Base-by-base conservation (phyloP, 768 basidiomycete species). In the Suillus alpinus region DNA sequence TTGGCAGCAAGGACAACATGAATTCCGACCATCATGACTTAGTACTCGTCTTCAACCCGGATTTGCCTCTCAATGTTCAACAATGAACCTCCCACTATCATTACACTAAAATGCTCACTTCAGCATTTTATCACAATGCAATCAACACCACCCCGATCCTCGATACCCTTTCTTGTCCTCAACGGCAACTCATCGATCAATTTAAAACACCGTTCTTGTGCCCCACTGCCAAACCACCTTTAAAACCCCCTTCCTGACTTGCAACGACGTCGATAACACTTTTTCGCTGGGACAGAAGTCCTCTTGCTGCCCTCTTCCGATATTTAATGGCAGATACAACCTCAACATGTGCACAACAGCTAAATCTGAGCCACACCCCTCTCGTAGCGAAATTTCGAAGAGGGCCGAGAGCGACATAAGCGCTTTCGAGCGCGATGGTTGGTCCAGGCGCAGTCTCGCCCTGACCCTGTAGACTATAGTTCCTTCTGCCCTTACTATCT, bases 391-490 rank as follows among this genome's bases (percentile, higher is more conserved):
- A 57, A 82, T 90, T 37, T 81, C 90, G 69, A 86, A 87, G 91
- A 94, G 67, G 93, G 94, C 72, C 80, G 93, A 12, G 92, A 94
- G 68, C 83, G 92, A 63, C 92, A 94, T 67, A 94, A 94, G 75
- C 85, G 92, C 18, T 78, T 94, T 3, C 85, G 92, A 53, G 92
- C 94, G 71, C 84, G 89, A 44, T 83, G 93, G 56, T 95, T 92
- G 92, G 89, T 90, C 18, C 89, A 91, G 68, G n/a, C 41, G n/a
- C 41, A 26, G 46, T 26, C 46, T 29, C 26, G 86, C 87, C 10
- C 46, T 23, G 13, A 20, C 1, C 10, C 18, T 46, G 20, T 6
- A 26, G 3, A 26, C 26, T 26, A 26, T 26, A 13, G 44, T 47
- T 26, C 46, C 46, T 26, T 26, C 46, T 7, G 6, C 3, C 40